Evolutionary conservation across 371 early-diverging fungal genomes (phyloP), one percentile per base, ranked within the genome.

Genomic region (Actinomortierella wolfii): DNA sequence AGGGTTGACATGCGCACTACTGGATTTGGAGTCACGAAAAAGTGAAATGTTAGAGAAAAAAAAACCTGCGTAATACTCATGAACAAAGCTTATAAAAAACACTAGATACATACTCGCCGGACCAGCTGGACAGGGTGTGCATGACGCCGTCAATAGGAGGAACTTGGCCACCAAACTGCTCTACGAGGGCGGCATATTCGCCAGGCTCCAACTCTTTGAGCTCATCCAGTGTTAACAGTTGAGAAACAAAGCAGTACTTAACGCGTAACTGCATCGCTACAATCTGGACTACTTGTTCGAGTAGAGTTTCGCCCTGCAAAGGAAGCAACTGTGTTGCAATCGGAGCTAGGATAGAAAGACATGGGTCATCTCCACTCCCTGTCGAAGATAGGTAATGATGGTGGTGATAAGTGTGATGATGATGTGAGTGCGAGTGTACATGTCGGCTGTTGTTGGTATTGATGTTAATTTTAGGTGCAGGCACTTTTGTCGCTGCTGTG

Each of bases 131-230:
- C 39, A 70, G 61, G 46, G 61, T 70, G 48, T 70, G 71, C 71
- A 70, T 70, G 34, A 70, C 71, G 15, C 71, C 71, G 28, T 70
- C 71, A 20, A 70, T 50, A 2, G 65, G 71, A n/a, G 71, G 71
- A 4, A 70, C 60, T 3, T 65, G 47, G 14, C 71, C 71, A 14
- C 66, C 71, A 65, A 70, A 70, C 41, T 70, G 71, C 2, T 70
- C 71, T 13, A 70, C 61, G 44, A 70, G 25, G 44, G 57, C 64
- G 51, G 54, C 48, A 44, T 70, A 70, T 49, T 70, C 71, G 40
- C 65, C 61, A 2, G 71, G 71, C 18, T 70, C 71, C 47, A 65
- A 29, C 24, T 70, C 71, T 52, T 70, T 70, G 58, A 70, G 66
- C 48, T 70, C 71, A 2, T 70, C 71, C 49, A 70, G 42, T 34